phyloP scores from a whole-genome alignment of 139 green algal species.

The Chlamydomonas incerta region DNA sequence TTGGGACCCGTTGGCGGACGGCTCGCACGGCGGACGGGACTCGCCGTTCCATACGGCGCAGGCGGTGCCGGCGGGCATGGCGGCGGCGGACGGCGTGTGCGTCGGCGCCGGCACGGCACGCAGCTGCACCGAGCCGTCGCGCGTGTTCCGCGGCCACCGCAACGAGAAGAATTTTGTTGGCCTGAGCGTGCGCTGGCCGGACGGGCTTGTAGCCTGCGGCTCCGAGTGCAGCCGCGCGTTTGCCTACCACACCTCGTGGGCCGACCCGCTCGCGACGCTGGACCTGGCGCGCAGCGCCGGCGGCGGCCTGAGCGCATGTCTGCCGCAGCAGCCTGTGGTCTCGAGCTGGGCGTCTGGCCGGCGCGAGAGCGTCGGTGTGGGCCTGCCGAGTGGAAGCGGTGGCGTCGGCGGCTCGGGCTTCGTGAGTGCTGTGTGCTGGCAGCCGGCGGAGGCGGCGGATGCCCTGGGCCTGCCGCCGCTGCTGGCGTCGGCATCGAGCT shows the following conservation, averaged over 20 bases:
- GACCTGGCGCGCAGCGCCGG: background rate
- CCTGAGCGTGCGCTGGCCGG: constrained; percentile 71
- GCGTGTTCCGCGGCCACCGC: constrained; percentile 80
- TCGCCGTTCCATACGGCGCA: background rate
- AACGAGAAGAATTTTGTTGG: constrained; percentile 98
- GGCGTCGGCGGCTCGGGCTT: constrained; percentile 1
- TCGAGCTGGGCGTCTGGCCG: background rate
- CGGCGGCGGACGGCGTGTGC: no score
- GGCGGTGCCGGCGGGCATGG: no score
- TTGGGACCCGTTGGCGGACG: no score
- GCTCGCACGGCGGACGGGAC: no score
- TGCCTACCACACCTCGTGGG: constrained; percentile 59
- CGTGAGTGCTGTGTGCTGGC: constrained; percentile 54
- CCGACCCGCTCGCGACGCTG: constrained; percentile 35
- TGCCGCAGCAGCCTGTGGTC: background rate
- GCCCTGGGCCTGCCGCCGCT: constrained; percentile 30
- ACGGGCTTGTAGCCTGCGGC: constrained; percentile 88
- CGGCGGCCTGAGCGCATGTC: background rate
- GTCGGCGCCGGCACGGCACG: background rate
- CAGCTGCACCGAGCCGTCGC: constrained; percentile 8
- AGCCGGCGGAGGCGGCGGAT: constrained; percentile 25
- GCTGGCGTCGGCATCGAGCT: constrained; percentile 45
- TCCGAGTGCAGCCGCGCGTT: constrained; percentile 71
- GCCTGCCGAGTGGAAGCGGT: background rate
- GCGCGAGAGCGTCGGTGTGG: no score